phyloP scores from a whole-genome alignment of 257 asterid genomes.

The Solanum pennellii region DNA sequence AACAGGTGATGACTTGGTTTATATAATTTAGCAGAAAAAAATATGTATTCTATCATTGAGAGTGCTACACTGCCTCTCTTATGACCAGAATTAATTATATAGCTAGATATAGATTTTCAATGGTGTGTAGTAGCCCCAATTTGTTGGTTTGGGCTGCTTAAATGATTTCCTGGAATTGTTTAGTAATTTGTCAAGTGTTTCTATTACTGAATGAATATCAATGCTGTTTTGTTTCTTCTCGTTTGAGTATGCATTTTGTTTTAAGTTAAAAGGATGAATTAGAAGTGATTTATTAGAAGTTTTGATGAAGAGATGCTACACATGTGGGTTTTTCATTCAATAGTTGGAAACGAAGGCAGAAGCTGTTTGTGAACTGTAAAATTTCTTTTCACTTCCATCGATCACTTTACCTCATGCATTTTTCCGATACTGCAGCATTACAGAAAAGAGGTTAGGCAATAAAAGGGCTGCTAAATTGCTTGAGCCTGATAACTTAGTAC shows the following conservation, averaged over 20 bases:
- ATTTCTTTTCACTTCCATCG: background rate
- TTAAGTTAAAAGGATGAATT: background rate
- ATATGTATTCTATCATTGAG: no score
- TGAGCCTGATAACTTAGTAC: background rate
- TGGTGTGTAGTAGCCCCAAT: no score
- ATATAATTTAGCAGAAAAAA: no score
- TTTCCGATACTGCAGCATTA: background rate
- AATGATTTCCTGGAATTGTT: background rate
- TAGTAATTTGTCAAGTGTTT: background rate
- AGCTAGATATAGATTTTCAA: no score
- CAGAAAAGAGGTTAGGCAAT: background rate
- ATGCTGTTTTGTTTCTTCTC: background rate
- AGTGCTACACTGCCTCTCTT: no score
- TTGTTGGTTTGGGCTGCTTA: background rate
- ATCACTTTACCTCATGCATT: background rate
- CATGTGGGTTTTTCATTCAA: slow-evolving; percentile 44
- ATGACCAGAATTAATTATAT: no score
- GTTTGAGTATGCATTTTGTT: background rate
- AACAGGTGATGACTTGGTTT: no score
- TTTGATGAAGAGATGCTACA: slow-evolving; percentile 73
- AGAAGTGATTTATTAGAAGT: slow-evolving; percentile 22
- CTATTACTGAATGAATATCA: background rate
- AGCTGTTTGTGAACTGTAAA: slow-evolving; percentile 18
- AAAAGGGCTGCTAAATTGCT: background rate
- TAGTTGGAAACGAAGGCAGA: slow-evolving; percentile 61